Evolutionary conservation across 176 grass and related monocot species (phyloP), one percentile per base, ranked within the genome.

Genomic region (Puccinellia tenuiflora): DNA sequence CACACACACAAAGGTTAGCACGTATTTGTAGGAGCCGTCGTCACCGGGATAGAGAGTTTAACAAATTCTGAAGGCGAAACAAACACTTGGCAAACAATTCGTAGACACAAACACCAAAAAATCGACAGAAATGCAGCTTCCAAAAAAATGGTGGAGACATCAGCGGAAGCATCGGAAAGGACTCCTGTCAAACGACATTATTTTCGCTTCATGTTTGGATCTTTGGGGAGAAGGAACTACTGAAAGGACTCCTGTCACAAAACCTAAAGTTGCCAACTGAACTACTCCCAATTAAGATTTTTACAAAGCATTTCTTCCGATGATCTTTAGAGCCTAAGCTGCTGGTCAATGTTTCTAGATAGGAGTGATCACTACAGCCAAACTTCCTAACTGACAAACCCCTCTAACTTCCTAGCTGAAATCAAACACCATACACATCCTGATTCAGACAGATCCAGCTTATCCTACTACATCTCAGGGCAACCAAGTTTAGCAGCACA

Each of bases 341-440:
- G 74, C 35, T 67, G 56, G 35, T 28, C 16, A 57, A 55, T 74
- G 37, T 56, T 73, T 79, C 37, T 67, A 38, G 29, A 73, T 73
- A 78, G 73, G 24, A 83, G 8, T 66, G 33, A 90, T 38, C 37
- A 10, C 79, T 79, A 86, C 33, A 46, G 51, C 43, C 42, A 81
- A 89, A 60, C 28, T 52, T 26, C 77, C 43, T 77, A 73, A 29
- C 20, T 43, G 61, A 67, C 51, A 79, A 75, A 5, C 25, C 22
- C 38, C 80, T 77, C 80, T 77, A 77, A 78, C 65, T 78, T 77
- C 26, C 82, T 81, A 89, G 52, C 14, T 66, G 33, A 29, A 80
- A 46, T 14, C 43, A 76, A 74, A 45, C 45, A 81, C 68, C 67
- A 55, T 71, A 46, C 61, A 71, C 52, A 79, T 78, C 65, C 73